These are phyloP conservation scores for Pachyrhizus erosus DNA, from an alignment of 306 rosid genomes.

Conservation along the genomic window DNA sequence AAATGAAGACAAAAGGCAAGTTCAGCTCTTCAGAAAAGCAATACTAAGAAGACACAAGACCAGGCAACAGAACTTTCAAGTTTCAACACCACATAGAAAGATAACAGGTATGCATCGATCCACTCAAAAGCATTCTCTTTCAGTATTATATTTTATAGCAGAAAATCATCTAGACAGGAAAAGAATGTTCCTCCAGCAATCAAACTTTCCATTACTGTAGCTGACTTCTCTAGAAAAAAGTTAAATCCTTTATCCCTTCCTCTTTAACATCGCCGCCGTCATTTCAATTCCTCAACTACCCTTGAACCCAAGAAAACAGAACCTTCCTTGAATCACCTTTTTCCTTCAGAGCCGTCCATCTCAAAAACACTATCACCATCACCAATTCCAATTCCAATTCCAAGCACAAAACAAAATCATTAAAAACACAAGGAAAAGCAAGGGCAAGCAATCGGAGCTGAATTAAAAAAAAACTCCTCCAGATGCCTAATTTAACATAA, in stretches of 20 bases:
- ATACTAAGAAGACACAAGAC: neutral
- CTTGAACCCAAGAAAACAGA: constrained; percentile 25
- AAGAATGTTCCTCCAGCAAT: constrained; percentile 20
- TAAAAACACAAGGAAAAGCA: neutral
- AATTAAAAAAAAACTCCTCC: neutral
- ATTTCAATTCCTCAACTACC: neutral
- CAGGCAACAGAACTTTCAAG: neutral
- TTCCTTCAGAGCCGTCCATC: constrained; percentile 36
- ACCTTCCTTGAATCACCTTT: constrained; percentile 17
- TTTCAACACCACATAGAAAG: neutral
- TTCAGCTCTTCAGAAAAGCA: constrained; percentile 2
- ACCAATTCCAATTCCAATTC: neutral
- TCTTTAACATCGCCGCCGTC: neutral
- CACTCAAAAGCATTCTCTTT: neutral
- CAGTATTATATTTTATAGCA: neutral
- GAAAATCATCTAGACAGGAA: constrained; percentile 11
- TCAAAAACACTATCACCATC: constrained; percentile 18
- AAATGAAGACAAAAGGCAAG: neutral
- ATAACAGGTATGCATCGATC: constrained; percentile 9
- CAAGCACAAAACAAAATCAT: constrained; percentile 12
- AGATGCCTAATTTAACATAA: constrained; percentile 3
- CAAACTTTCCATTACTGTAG: constrained; percentile 26
- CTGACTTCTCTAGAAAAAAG: constrained; percentile 18
- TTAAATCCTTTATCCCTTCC: neutral
- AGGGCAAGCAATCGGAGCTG: neutral